phyloP scores from a whole-genome alignment of 495 filamentous ascomycete species.

The Elasticomyces elasticus region DNA sequence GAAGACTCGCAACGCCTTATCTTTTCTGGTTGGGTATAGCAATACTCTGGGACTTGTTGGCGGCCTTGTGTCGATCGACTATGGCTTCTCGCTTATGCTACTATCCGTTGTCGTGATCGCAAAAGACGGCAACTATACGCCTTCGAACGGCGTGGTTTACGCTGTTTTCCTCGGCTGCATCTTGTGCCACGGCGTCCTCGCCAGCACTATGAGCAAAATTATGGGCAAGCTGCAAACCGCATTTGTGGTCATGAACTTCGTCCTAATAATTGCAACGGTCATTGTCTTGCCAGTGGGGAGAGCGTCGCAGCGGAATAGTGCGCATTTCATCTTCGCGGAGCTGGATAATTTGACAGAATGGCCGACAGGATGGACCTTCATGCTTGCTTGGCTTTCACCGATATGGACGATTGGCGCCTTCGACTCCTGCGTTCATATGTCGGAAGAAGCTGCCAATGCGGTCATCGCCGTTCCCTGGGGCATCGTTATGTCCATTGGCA shows the following conservation, averaged over 20 bases:
- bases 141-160: conserved; percentile 51
- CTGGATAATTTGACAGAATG: conserved; percentile 50
- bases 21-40: conserved; percentile 62
- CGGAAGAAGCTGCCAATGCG: conserved; percentile 55
- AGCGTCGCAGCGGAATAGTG: conserved; percentile 35
- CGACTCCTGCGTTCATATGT: conserved; percentile 50
- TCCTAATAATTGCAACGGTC: conserved; percentile 53
- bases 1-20: conserved; percentile 51
- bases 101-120: conserved; percentile 47
- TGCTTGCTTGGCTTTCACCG: conserved; percentile 53
- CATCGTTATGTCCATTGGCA: conserved; percentile 46
- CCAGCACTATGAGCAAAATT: conserved; percentile 43
- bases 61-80: conserved; percentile 41
- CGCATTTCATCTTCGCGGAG: conserved; percentile 39
- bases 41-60: conserved; percentile 59
- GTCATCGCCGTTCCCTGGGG: conserved; percentile 52
- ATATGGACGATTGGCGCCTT: conserved; percentile 57
- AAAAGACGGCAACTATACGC: conserved; percentile 53
- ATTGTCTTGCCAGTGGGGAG: conserved; percentile 55
- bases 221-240: conserved; percentile 59
- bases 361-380: conserved; percentile 42
- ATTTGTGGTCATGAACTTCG: conserved; percentile 53
- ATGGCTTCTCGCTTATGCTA: conserved; percentile 33
- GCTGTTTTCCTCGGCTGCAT: conserved; percentile 53
- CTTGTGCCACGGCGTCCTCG: conserved; percentile 48